Evolutionary conservation across 2,329 filamentous ascomycete genomes (phyloP), one percentile per base, ranked within the genome.

Genomic region (Epichloe glyceriae): DNA sequence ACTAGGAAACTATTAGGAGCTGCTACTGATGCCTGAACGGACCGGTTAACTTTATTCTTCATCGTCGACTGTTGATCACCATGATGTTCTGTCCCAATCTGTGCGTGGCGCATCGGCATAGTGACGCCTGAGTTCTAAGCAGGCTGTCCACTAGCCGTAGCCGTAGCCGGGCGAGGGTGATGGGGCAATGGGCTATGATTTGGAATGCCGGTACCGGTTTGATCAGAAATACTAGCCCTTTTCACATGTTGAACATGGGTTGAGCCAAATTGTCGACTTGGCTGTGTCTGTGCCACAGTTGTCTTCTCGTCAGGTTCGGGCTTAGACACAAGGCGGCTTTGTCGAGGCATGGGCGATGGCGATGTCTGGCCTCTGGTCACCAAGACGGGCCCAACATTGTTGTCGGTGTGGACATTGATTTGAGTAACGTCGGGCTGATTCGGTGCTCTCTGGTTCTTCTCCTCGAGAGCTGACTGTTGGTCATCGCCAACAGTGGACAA

Each of bases 41-140:
- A 34, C 19, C 20, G 17, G 14, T 26, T 33, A 3, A 22, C 40
- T 19, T 26, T 10, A 17, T 34, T 22, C 19, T 22, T 20, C 8
- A 14, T 11, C 7, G 14, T 43, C 26, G 17, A 41, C 6, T 10
- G 10, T 3, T 15, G 19, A 19, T 41, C 41, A 22, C 35, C 35
- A 15, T 49, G 3, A 12, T 35, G 30, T 19, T 22, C 41, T 19
- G n/a, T 22, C 12, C 8, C 26, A 22, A 19, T 41, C n/a, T 22
- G 26, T 5, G 17, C 37, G 53, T 44, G 11, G 15, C 10, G 12
- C 43, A 33, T n/a, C 35, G 34, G 38, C 38, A 43, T 49, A 51
- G 47, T 45, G 43, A 46, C 30, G 42, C 42, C 57, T 55, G 55
- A 20, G 22, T 53, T 44, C 54, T 57, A 57, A 17, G 49, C 57